Conservation (phyloP, 495 filamentous ascomycete genomes). For the Hypoxylon trugodes region DNA sequence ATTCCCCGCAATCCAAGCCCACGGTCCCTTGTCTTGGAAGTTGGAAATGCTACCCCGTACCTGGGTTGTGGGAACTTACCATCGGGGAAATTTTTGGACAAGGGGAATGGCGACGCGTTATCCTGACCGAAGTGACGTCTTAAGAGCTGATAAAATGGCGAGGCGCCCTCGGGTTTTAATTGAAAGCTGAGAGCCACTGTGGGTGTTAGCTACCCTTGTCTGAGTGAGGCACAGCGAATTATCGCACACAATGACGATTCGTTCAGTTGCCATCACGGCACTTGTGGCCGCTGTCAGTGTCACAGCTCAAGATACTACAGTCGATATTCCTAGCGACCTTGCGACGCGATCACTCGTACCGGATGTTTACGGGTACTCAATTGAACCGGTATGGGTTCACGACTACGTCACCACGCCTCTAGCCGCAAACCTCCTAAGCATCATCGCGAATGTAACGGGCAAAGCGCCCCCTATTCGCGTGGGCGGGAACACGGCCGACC, state of each 20-base stretch:
- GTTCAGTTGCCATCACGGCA: conserved; percentile 18
- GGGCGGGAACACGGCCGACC: conserved; percentile 45
- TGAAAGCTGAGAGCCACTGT: neutral
- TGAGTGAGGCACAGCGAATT: neutral
- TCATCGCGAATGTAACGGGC: conserved; percentile 38
- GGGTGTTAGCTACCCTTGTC: neutral
- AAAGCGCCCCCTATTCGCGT: conserved; percentile 40
- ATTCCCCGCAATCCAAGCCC: conserved; percentile 22
- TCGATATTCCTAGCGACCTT: conserved; percentile 30
- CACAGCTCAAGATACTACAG: conserved; percentile 19
- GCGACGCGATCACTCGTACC: conserved; percentile 25
- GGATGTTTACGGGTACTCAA: conserved; percentile 43
- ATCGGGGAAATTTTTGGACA: conserved; percentile 10
- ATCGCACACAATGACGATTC: conserved; percentile 17
- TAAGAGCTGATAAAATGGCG: conserved; percentile 19
- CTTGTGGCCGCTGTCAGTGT: conserved; percentile 16
- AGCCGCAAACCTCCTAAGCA: conserved; percentile 26
- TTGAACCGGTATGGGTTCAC: conserved; percentile 44
- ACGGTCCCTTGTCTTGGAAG: conserved; percentile 1
- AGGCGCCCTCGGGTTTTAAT: neutral
- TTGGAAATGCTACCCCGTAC: conserved; percentile 37
- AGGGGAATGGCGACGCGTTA: neutral
- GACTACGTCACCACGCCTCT: conserved; percentile 42
- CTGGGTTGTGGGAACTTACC: conserved; percentile 9
- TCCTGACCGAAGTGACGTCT: conserved; percentile 14